Evolutionary conservation across 805 yeast species (phyloP).

Genomic region (Zygosaccharomyces kombuchaensis): DNA sequence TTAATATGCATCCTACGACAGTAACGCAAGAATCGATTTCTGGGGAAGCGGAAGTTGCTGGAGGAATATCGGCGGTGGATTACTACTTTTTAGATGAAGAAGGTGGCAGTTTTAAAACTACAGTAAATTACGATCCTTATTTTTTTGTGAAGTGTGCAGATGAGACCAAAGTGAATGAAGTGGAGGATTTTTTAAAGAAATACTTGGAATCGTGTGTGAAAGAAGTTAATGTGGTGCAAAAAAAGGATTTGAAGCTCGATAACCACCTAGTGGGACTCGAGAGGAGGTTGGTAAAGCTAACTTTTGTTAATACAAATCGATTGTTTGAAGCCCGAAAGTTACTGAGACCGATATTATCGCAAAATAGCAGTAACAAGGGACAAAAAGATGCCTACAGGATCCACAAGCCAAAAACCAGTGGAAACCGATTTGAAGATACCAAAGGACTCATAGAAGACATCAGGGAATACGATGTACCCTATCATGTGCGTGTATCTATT

Average conservation of each 20-base stretch:
- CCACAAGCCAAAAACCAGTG: slow-evolving; percentile 20
- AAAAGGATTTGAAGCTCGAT: slow-evolving; percentile 77
- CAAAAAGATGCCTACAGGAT: slow-evolving; percentile 57
- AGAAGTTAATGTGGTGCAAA: slow-evolving; percentile 47
- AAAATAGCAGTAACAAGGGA: slow-evolving; percentile 57
- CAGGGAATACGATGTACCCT: slow-evolving; percentile 94
- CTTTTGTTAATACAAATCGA: slow-evolving; percentile 72
- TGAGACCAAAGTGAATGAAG: slow-evolving; percentile 48
- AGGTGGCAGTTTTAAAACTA: slow-evolving; percentile 91
- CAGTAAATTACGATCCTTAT: slow-evolving; percentile 82
- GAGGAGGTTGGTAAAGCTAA: slow-evolving; percentile 58
- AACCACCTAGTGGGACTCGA: slow-evolving; percentile 82
- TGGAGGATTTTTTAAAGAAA: slow-evolving; percentile 77
- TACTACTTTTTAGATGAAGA: slow-evolving; percentile 92
- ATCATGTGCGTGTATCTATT: slow-evolving; percentile 92
- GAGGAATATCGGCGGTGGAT: slow-evolving; percentile 83
- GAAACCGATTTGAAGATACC: slow-evolving; percentile 46
- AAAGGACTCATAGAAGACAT: slow-evolving; percentile 66
- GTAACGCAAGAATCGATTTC: slow-evolving; percentile 44
- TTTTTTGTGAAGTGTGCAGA: slow-evolving; percentile 61
- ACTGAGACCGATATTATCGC: slow-evolving; percentile 63
- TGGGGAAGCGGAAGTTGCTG: slow-evolving; percentile 16
- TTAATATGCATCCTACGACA: slow-evolving; percentile 88
- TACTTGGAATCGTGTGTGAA: slow-evolving; percentile 62
- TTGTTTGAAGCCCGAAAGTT: slow-evolving; percentile 68